phyloP scores from a whole-genome alignment of 164 flowering plant species.

The Aristolochia contorta region DNA sequence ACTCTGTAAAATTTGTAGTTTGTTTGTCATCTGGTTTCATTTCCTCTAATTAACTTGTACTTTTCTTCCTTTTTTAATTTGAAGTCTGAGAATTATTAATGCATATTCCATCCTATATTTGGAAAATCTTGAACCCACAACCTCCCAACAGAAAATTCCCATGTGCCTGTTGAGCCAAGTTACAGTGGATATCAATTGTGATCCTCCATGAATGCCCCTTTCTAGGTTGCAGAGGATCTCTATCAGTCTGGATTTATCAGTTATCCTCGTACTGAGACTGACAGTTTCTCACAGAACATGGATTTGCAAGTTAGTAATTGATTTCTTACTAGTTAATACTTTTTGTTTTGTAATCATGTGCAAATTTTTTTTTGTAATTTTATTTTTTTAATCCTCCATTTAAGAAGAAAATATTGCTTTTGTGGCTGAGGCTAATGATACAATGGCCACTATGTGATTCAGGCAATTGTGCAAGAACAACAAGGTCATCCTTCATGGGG shows the following conservation, averaged over 20 bases:
- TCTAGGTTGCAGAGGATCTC: slow-evolving; percentile 92
- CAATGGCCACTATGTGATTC: not conserved
- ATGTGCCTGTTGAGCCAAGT: too few relatives aligned
- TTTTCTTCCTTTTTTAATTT: too few relatives aligned
- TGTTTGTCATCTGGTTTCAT: too few relatives aligned
- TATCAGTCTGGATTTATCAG: slow-evolving; percentile 97
- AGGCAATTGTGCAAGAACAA: slow-evolving; percentile 90
- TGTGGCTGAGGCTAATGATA: not conserved
- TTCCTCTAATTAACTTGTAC: too few relatives aligned
- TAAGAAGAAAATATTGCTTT: too few relatives aligned
- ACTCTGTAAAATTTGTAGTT: too few relatives aligned
- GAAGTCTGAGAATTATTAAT: too few relatives aligned
- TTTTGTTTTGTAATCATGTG: too few relatives aligned
- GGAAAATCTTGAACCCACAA: not conserved
- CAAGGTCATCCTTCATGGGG: slow-evolving; percentile 89
- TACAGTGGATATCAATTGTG: too few relatives aligned
- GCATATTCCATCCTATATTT: not conserved
- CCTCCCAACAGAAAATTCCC: not conserved
- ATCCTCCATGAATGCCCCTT: not conserved
- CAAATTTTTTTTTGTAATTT: too few relatives aligned
- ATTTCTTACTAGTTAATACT: not conserved
- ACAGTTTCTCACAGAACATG: slow-evolving; percentile 63
- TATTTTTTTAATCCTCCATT: too few relatives aligned
- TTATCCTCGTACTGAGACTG: slow-evolving; percentile 99
- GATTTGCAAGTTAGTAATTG: slow-evolving; percentile 61